These are phyloP conservation scores for Trifolium fragiferum DNA, from an alignment of 306 rosid genomes.

Conservation along the genomic window DNA sequence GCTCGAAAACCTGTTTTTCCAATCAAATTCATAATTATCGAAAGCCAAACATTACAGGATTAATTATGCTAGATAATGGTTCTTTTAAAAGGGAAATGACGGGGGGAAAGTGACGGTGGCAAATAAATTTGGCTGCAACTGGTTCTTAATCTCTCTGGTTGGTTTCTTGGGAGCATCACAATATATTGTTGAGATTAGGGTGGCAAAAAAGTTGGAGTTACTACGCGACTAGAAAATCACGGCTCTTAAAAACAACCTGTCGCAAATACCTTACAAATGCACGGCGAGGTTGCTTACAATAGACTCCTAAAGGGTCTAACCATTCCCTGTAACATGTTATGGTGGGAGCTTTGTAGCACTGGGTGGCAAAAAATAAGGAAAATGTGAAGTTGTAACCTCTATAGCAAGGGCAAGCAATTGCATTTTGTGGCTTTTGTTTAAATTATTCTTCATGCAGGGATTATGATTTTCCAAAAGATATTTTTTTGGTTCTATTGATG, in stretches of 20 bases:
- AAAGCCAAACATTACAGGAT: constrained; percentile 31
- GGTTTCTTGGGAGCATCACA: constrained; percentile 4
- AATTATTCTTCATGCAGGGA: too few relatives aligned
- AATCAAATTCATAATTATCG: background rate
- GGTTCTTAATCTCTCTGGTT: background rate
- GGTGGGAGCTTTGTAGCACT: constrained; percentile 5
- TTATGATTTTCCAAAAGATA: too few relatives aligned
- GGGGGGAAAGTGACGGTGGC: background rate
- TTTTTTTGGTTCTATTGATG: background rate
- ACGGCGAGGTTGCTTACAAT: background rate
- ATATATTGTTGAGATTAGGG: background rate
- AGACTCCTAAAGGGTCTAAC: background rate
- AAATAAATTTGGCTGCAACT: constrained; percentile 3
- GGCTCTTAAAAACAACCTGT: background rate
- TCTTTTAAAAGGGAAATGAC: constrained; percentile 15
- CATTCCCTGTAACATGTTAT: background rate
- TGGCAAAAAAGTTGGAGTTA: background rate
- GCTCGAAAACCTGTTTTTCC: constrained; percentile 21
- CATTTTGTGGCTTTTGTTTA: background rate
- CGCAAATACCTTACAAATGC: background rate
- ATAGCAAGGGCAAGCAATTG: background rate
- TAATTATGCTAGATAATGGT: background rate
- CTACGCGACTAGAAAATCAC: background rate
- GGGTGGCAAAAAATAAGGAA: constrained; percentile 12
- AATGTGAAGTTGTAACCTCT: constrained; percentile 25